phyloP scores from a whole-genome alignment of 208 protist species.

The Acanthamoeba healyi region DNA sequence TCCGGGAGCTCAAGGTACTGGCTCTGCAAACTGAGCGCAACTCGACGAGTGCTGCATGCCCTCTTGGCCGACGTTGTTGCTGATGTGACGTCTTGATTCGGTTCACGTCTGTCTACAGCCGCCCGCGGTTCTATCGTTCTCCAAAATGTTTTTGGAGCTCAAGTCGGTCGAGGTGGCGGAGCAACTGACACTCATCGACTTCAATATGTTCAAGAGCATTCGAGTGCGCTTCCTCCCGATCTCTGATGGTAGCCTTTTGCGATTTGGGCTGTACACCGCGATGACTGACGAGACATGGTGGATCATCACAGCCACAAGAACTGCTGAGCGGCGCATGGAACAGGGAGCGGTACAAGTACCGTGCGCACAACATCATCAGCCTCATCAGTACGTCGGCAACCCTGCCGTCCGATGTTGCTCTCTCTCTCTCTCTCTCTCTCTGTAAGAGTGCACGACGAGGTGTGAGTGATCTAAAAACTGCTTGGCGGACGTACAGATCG shows the following conservation, averaged over 20 bases:
- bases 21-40: too few species aligned
- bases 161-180: constrained; percentile 59
- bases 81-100: too few species aligned
- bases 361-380: constrained; percentile 42
- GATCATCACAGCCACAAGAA: constrained; percentile 31
- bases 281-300: background rate
- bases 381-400: too few species aligned
- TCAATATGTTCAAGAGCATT: constrained; percentile 45
- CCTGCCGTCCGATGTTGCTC: too few species aligned
- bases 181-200: constrained; percentile 65
- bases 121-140: background rate
- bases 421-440: too few species aligned
- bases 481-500: too few species aligned
- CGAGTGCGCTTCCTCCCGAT: background rate
- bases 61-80: too few species aligned
- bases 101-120: background rate
- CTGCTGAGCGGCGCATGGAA: constrained; percentile 58
- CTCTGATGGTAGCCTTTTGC: too few species aligned
- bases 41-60: too few species aligned
- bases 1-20: background rate
- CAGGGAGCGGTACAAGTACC: constrained; percentile 31
- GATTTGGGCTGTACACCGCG: too few species aligned
- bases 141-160: background rate
- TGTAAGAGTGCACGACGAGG: too few species aligned
- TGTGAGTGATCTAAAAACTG: too few species aligned